Evolutionary conservation across 306 rosid genomes (phyloP).

Genomic region (Elaeagnus macrophylla): DNA sequence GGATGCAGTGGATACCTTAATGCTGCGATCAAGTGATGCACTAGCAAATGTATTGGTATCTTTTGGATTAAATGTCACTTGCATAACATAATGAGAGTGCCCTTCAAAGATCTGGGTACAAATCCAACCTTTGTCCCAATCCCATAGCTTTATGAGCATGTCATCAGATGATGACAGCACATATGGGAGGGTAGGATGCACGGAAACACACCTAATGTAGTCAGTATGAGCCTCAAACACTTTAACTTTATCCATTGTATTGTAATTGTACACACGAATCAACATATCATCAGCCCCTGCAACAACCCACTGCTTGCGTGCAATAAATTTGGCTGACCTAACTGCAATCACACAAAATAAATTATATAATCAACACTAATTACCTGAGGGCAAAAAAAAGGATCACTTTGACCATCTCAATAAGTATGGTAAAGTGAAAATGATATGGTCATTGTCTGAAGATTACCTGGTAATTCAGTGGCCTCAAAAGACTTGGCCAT

Average conservation of each 20-base stretch:
- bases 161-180: constrained; percentile 98
- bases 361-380: neutral
- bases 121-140: constrained; percentile 99
- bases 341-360: constrained; percentile 46
- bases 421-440: constrained; percentile 16
- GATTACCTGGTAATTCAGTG: constrained; percentile 89
- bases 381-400: constrained; percentile 6
- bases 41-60: constrained; percentile 99
- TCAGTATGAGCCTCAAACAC: constrained; percentile 98
- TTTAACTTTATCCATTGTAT: constrained; percentile 96
- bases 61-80: constrained; percentile 97
- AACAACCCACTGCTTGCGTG: constrained; percentile 98
- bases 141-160: constrained; percentile 99
- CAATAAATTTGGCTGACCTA: constrained; percentile 96
- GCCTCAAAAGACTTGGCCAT: constrained; percentile 98
- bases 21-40: constrained; percentile 99
- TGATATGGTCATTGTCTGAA: constrained; percentile 10
- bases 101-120: constrained; percentile 99
- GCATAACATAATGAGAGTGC: constrained; percentile 99
- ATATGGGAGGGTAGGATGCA: constrained; percentile 93
- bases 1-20: constrained; percentile 53
- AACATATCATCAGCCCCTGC: constrained; percentile 99
- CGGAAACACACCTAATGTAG: constrained; percentile 96
- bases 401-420: constrained; percentile 9
- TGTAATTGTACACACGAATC: constrained; percentile 95